These are phyloP conservation scores for Leptomonas pyrrhocoris DNA, from an alignment of 208 protist genomes.

Conservation along the genomic window DNA sequence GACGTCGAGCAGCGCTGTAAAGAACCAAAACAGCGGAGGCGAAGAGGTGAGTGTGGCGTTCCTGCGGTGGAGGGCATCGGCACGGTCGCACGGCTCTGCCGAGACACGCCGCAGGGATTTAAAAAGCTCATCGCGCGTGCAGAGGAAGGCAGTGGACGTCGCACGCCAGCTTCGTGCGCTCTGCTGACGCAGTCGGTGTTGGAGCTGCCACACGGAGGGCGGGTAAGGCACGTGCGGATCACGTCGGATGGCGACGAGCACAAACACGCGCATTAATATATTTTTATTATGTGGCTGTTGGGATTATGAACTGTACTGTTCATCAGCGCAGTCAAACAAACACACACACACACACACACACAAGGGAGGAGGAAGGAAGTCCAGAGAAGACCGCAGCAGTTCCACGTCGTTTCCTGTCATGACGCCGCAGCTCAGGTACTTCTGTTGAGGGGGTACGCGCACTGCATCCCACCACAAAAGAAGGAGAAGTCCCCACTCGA, in stretches of 20 bases:
- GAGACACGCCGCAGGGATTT: conserved; percentile 3
- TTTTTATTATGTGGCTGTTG: too few relatives aligned
- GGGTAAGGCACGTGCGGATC: conserved; percentile 5
- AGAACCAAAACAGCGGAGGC: conserved; percentile 11
- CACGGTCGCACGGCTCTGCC: not conserved
- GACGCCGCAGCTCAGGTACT: too few relatives aligned
- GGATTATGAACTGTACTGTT: too few relatives aligned
- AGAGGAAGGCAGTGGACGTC: conserved; percentile 25
- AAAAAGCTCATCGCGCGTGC: conserved; percentile 25
- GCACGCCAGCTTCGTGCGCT: conserved; percentile 17
- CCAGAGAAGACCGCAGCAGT: too few relatives aligned
- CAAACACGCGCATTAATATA: conserved; percentile 27
- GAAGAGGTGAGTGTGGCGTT: not conserved
- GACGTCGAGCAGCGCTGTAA: conserved; percentile 27
- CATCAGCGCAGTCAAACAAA: too few relatives aligned
- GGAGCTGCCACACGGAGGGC: conserved; percentile 36
- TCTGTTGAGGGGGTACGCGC: too few relatives aligned
- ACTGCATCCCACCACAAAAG: too few relatives aligned
- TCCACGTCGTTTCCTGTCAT: too few relatives aligned
- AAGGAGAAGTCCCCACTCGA: too few relatives aligned
- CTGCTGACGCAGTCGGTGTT: conserved; percentile 9
- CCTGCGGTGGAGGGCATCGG: not conserved
- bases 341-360: not conserved
- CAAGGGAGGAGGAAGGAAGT: not conserved
- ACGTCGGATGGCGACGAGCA: conserved; percentile 21